Percentiles rank a stretch among this genome's conserved stretches.
These are phyloP conservation scores for Bathelium albidoporum DNA, from an alignment of 495 filamentous ascomycete species.

Conservation along the genomic window DNA sequence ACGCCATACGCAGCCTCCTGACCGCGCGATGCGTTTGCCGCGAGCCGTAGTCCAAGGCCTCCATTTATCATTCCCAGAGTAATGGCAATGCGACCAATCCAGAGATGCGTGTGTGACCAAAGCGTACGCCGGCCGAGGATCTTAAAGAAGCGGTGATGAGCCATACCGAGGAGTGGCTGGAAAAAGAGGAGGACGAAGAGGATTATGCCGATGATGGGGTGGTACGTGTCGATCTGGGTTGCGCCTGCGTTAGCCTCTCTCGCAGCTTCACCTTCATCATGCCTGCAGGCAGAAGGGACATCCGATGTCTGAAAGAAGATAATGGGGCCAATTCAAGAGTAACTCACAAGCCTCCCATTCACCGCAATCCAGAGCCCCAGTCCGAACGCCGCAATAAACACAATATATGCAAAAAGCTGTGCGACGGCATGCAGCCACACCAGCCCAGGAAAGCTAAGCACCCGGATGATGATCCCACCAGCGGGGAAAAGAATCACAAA, in stretches of 20 bases:
- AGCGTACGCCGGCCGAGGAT: slow-evolving; percentile 25
- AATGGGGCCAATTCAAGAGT: neutral
- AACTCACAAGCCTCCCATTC: slow-evolving; percentile 18
- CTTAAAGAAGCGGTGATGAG: slow-evolving; percentile 32
- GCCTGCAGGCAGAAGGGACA: neutral
- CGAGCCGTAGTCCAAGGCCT: slow-evolving; percentile 30
- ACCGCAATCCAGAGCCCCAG: slow-evolving; percentile 29
- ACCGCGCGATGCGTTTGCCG: slow-evolving; percentile 9
- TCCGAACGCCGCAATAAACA: slow-evolving; percentile 30
- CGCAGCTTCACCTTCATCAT: no score
- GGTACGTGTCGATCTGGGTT: slow-evolving; percentile 19
- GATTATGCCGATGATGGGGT: slow-evolving; percentile 31
- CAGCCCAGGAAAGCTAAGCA: slow-evolving; percentile 32
- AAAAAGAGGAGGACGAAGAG: slow-evolving; percentile 29
- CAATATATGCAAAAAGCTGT: slow-evolving; percentile 27
- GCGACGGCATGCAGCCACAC: slow-evolving; percentile 30
- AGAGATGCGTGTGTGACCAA: slow-evolving; percentile 32
- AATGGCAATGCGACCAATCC: slow-evolving; percentile 29
- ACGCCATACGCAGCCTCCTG: slow-evolving; percentile 16
- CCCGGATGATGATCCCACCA: slow-evolving; percentile 34
- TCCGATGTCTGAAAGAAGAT: neutral
- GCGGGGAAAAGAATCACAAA: slow-evolving; percentile 39
- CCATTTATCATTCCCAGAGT: slow-evolving; percentile 34
- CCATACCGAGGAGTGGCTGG: slow-evolving; percentile 29
- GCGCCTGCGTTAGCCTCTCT: no score